A percentile compares a stretch with the other conserved stretches of the same genome.
Evolutionary conservation across 768 basidiomycete genomes (phyloP).

Genomic region (Cystofilobasidium capitatum): DNA sequence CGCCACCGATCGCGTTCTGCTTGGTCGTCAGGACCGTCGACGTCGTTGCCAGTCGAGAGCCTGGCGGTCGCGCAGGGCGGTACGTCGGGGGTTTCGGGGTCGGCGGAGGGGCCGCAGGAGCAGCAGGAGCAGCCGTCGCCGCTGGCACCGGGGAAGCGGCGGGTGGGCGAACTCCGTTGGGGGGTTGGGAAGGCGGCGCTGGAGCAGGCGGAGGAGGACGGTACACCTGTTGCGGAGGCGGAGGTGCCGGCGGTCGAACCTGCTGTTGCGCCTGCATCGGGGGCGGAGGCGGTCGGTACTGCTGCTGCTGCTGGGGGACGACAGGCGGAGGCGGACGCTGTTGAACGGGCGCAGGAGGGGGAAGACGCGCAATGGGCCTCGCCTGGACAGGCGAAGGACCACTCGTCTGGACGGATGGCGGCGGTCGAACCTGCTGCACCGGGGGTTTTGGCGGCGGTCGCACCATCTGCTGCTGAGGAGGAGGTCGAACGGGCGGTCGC

Average conservation of each 20-base stretch:
- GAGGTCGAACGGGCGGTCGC: background rate
- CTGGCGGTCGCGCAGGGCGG: background rate
- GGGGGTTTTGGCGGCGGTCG: background rate
- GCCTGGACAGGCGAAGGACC: background rate
- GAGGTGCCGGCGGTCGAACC: background rate
- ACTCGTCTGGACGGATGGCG: background rate
- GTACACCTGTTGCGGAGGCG: background rate
- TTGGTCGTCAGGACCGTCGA: constrained; percentile 3
- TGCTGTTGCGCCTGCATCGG: background rate
- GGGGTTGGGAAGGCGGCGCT: background rate
- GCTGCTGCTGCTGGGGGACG: too few relatives aligned
- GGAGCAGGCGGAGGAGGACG: background rate
- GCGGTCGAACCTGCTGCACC: background rate
- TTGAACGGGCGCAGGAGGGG: background rate
- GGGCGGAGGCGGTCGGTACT: background rate
- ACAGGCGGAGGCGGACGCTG: too few relatives aligned
- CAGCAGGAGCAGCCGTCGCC: background rate
- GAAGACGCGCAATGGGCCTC: background rate
- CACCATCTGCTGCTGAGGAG: background rate
- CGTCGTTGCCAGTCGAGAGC: background rate
- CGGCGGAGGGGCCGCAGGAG: background rate
- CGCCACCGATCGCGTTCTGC: background rate
- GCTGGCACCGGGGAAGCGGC: background rate
- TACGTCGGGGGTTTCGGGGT: background rate
- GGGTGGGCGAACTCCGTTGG: background rate